These are phyloP conservation scores for Ceratobasidium sp. DNA, from an alignment of 1,284 basidiomycete genomes.

Conservation along the genomic window DNA sequence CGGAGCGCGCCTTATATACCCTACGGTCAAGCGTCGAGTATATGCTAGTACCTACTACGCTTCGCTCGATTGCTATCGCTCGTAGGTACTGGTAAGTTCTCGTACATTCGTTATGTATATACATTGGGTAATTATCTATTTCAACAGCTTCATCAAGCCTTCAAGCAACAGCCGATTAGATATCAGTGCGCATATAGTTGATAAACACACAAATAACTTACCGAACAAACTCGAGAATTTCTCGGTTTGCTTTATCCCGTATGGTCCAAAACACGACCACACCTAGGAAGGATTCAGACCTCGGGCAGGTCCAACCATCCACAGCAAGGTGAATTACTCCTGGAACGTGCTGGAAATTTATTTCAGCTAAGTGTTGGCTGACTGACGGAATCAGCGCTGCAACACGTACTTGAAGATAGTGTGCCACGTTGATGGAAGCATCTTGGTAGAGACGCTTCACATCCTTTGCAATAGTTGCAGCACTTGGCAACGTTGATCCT, in stretches of 20 bases:
- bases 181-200: no score
- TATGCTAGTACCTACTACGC: no score
- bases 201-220: no score
- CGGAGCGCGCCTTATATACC: no score
- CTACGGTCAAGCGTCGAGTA: no score
- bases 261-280: conserved; percentile 15
- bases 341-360: background rate
- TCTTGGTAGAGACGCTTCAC: conserved; percentile 7
- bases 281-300: conserved; percentile 10
- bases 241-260: background rate
- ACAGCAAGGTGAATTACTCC: conserved; percentile 17
- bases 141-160: no score
- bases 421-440: background rate
- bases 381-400: background rate
- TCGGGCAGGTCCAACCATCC: conserved; percentile 19
- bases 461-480: conserved; percentile 2
- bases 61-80: no score
- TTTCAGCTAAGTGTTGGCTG: background rate
- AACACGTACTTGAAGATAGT: conserved; percentile 2
- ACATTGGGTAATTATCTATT: no score
- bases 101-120: no score
- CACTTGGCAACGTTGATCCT: conserved; percentile 4
- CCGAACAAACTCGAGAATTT: conserved; percentile 11
- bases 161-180: no score
- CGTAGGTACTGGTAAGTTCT: no score